A percentile compares a stretch with the other conserved stretches of the same genome.
Evolutionary conservation across 371 early-diverging fungal genomes (phyloP).

Genomic region (Mortierella sp.): DNA sequence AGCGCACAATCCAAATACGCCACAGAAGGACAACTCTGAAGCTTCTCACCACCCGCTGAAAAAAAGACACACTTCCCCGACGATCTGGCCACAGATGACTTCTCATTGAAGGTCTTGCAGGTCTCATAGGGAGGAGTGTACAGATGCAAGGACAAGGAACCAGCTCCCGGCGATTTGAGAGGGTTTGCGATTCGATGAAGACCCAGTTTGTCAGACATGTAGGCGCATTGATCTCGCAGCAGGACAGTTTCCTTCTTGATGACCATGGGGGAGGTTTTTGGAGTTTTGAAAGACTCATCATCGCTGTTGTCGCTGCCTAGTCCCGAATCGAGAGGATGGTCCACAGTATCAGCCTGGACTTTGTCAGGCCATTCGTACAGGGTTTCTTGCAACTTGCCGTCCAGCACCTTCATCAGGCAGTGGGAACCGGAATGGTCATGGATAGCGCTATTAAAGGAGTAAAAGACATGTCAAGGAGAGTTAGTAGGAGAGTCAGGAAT

Average conservation of each 20-base stretch:
- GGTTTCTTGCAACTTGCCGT: constrained; percentile 87
- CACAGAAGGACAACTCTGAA: constrained; percentile 49
- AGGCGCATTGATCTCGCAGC: constrained; percentile 80
- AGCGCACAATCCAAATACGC: constrained; percentile 51
- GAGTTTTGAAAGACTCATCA: constrained; percentile 39
- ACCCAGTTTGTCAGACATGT: constrained; percentile 93
- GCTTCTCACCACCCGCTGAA: constrained; percentile 68
- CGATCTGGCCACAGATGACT: constrained; percentile 76
- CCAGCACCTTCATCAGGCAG: constrained; percentile 94
- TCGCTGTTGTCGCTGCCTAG: constrained; percentile 28
- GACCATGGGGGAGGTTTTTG: constrained; percentile 37
- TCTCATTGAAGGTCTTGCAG: constrained; percentile 89
- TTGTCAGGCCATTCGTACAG: constrained; percentile 83
- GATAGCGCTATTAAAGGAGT: constrained; percentile 76
- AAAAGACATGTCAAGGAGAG: background rate
- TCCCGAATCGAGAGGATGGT: background rate
- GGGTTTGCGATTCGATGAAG: constrained; percentile 91
- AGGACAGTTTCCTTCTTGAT: constrained; percentile 65
- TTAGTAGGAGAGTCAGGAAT: background rate
- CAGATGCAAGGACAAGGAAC: constrained; percentile 90
- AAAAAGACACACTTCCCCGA: constrained; percentile 81
- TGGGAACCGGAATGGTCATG: constrained; percentile 95
- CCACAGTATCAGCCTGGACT: background rate
- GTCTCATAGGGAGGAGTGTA: constrained; percentile 92
- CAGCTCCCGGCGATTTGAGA: constrained; percentile 52